phyloP scores from a whole-genome alignment of 176 grass and related monocot genomes.

The Avena atlantica region DNA sequence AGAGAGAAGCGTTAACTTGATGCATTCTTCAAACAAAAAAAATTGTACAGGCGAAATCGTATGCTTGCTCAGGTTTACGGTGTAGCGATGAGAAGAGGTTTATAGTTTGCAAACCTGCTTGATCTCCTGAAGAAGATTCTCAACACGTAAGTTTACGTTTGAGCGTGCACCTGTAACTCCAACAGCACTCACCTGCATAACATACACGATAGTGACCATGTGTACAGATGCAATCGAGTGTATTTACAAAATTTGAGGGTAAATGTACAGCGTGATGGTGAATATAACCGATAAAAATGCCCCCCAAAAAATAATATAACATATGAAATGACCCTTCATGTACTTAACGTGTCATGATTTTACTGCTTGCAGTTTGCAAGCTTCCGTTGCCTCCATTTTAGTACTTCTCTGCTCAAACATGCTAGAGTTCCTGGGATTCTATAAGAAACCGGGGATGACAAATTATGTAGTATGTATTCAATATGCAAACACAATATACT shows the following conservation, averaged over 20 bases:
- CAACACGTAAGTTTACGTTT: constrained; percentile 70
- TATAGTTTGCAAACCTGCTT: constrained; percentile 64
- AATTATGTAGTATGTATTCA: background rate
- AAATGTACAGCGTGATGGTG: background rate
- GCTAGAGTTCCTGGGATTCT: background rate
- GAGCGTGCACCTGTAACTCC: constrained; percentile 89
- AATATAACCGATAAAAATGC: constrained; percentile 3
- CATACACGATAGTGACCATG: constrained; percentile 1
- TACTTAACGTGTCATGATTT: constrained; percentile 15
- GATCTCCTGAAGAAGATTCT: constrained; percentile 84
- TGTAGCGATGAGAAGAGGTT: constrained; percentile 11
- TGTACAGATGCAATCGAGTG: background rate
- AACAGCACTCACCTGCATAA: constrained; percentile 74
- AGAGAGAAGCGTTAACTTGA: constrained; percentile 20
- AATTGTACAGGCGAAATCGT: background rate
- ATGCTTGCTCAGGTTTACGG: background rate
- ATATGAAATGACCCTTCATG: background rate
- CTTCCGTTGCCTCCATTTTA: background rate
- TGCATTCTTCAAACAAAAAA: background rate
- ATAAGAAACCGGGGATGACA: background rate
- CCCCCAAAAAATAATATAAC: background rate
- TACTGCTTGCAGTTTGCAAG: background rate
- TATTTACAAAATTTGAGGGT: constrained; percentile 8
- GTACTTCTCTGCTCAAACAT: constrained; percentile 2
- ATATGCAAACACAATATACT: background rate